Evolutionary conservation across 345 rosid genomes (phyloP).

Genomic region (Syzygium jambos): DNA sequence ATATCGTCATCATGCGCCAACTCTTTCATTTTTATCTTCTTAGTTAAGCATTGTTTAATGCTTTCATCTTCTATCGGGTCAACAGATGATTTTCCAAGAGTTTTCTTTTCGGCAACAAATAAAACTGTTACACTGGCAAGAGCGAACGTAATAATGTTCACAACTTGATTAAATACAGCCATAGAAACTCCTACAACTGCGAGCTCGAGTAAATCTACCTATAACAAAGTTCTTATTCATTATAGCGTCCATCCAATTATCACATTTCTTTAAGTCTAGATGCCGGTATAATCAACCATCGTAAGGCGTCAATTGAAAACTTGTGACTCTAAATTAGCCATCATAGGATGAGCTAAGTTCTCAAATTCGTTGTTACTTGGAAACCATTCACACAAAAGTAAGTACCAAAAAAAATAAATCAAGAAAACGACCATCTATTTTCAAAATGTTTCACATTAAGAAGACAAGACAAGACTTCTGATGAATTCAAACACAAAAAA

Average conservation of each 20-base stretch:
- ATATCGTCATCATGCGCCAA: no score
- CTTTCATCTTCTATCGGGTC: constrained; percentile 11
- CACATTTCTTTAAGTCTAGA: no score
- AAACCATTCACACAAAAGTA: background rate
- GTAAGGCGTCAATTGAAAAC: background rate
- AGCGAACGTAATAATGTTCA: constrained; percentile 70
- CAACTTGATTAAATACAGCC: constrained; percentile 87
- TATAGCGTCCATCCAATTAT: background rate
- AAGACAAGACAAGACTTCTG: background rate
- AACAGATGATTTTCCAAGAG: constrained; percentile 26
- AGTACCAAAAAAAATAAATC: background rate
- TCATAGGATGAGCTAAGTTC: background rate
- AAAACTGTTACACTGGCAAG: constrained; percentile 76
- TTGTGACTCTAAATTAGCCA: background rate
- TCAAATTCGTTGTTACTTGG: background rate
- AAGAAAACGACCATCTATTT: background rate
- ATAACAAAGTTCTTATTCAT: background rate
- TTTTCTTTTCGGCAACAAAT: constrained; percentile 87
- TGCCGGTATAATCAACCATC: background rate
- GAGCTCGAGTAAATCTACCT: constrained; percentile 61
- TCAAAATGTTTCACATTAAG: background rate
- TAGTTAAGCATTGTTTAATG: constrained; percentile 5
- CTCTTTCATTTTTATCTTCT: constrained; percentile 5
- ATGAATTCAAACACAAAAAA: background rate
- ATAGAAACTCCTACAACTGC: constrained; percentile 89